Evolutionary conservation across 106 monocot species (phyloP).

Genomic region (Amphibolis antarctica): DNA sequence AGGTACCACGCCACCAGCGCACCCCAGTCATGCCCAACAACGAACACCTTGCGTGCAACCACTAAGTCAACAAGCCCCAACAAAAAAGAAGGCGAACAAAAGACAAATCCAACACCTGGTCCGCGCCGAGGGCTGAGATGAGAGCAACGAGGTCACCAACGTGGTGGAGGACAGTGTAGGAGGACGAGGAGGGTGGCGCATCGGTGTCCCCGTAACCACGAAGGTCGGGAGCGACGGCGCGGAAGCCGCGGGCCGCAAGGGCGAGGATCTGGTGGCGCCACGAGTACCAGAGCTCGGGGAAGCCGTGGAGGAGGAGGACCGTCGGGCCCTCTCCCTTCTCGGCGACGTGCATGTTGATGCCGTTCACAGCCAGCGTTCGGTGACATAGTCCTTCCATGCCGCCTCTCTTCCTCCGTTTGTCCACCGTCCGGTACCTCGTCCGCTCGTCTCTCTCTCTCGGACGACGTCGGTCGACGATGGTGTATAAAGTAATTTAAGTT

Average conservation of each 20-base stretch:
- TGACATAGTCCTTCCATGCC: conserved; percentile 16
- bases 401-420: too few species aligned
- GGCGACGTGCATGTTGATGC: conserved; percentile 45
- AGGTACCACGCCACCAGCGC: background rate
- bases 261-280: conserved; percentile 66
- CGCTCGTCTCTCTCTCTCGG: background rate
- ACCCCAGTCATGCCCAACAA: conserved; percentile 4
- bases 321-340: conserved; percentile 39
- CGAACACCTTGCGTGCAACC: conserved; percentile 1
- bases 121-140: conserved; percentile 19
- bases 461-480: too few species aligned
- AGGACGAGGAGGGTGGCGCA: conserved; percentile 4
- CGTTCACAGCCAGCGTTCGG: conserved; percentile 31
- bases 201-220: conserved; percentile 46
- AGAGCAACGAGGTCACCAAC: conserved; percentile 43
- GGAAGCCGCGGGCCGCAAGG: conserved; percentile 37
- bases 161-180: conserved; percentile 31
- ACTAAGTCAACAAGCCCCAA: background rate
- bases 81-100: too few species aligned
- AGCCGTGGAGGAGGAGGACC: conserved; percentile 48
- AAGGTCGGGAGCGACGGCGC: conserved; percentile 45
- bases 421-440: background rate
- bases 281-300: conserved; percentile 56
- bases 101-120: conserved; percentile 1
- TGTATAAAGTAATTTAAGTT: too few species aligned